Evolutionary conservation across 495 filamentous ascomycete species (phyloP).

Genomic region (Oidiodendron maius): DNA sequence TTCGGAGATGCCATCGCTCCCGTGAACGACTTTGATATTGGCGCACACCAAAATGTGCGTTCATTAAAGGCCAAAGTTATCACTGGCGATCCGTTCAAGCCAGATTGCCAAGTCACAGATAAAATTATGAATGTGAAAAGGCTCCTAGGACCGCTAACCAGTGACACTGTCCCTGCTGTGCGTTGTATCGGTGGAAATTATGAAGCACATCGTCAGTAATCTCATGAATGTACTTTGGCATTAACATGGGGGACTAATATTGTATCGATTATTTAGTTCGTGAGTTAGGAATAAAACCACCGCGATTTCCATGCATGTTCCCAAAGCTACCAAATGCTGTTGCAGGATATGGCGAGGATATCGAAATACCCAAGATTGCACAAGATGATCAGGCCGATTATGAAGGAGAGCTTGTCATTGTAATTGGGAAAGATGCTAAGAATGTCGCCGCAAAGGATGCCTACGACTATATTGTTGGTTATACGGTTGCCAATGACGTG

Average conservation of each 20-base stretch:
- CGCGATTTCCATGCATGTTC: constrained; percentile 42
- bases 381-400: constrained; percentile 15
- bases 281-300: constrained; percentile 38
- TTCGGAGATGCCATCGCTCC: too few species aligned
- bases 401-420: constrained; percentile 26
- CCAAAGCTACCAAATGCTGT: constrained; percentile 40
- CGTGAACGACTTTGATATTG: too few species aligned
- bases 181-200: constrained; percentile 38
- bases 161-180: too few species aligned
- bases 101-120: too few species aligned
- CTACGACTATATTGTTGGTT: constrained; percentile 40
- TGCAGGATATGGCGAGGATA: constrained; percentile 9
- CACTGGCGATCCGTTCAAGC: too few species aligned
- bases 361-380: constrained; percentile 15
- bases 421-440: constrained; percentile 39
- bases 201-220: constrained; percentile 27
- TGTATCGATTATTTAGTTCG: constrained; percentile 36
- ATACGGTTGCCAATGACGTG: constrained; percentile 42
- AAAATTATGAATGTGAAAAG: too few species aligned
- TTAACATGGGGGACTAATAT: background rate
- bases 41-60: too few species aligned
- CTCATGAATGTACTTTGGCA: too few species aligned
- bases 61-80: too few species aligned
- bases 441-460: constrained; percentile 34
- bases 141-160: too few species aligned